These are phyloP conservation scores for Aphanocladium album DNA, from an alignment of 2,329 filamentous ascomycete species.

Conservation along the genomic window DNA sequence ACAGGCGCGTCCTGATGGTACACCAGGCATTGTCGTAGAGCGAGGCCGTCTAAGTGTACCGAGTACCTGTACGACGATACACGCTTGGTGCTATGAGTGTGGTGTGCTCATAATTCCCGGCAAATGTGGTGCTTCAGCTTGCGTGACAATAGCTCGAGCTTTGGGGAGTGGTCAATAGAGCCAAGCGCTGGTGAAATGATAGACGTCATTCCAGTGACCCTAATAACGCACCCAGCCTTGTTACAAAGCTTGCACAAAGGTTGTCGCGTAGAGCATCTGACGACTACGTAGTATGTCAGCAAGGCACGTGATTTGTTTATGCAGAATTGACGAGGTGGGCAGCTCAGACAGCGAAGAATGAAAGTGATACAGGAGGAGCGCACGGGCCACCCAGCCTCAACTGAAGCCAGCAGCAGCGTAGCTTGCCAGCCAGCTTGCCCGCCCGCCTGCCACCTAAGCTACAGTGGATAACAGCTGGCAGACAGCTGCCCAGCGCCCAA, in stretches of 20 bases:
- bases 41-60: neutral
- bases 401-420: neutral
- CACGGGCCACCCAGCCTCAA: conserved; percentile 11
- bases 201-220: neutral
- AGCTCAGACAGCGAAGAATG: neutral
- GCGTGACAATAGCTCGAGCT: neutral
- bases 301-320: neutral
- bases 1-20: conserved; percentile 7
- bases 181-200: neutral
- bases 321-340: neutral
- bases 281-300: conserved; percentile 6
- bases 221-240: neutral
- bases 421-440: neutral
- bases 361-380: conserved; percentile 1
- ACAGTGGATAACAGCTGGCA: too few relatives aligned
- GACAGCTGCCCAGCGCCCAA: too few relatives aligned
- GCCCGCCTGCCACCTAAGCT: too few relatives aligned
- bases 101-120: neutral
- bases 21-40: conserved; percentile 1
- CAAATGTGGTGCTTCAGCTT: neutral
- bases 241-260: too few relatives aligned
- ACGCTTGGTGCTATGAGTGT: neutral
- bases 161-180: neutral
- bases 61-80: neutral
- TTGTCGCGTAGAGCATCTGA: neutral